Base-by-base conservation (phyloP, 2,329 filamentous ascomycete genomes). In the Nigrospora sphaerica region DNA sequence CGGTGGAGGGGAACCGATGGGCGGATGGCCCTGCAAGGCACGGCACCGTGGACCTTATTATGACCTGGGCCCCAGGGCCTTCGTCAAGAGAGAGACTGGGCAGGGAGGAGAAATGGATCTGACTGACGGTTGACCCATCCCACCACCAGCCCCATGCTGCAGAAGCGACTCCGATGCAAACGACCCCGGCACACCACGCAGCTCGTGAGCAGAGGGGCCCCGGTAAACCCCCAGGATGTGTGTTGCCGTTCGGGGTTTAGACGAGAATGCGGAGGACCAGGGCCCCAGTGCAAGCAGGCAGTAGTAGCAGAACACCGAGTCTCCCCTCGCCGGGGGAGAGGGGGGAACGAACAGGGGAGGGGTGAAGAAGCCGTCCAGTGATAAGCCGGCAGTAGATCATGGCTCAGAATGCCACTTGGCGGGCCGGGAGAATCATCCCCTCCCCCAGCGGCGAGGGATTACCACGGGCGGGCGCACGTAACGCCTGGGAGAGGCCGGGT, bases 21-120 rank as follows among this genome's bases (percentile, higher is more conserved):
- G 42, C 28, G 33, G 34, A 16, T 37, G 34, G 40, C 39, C 32
- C 44, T 49, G 47, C 48, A 47, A 49, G 44, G 48, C 38, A 49
- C 48, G 36, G 40, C 40, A 46, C 39, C 19, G 45, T 32, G 37
- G 34, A 40, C 38, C 45, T 47, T 45, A 42, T 47, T 49, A 47
- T 45, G 34, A 42, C 17, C 35, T 37, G 32, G 33, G 42, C 28
- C 43, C 39, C 44, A 44, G 17, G 31, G 42, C 33, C 39, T 23
- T 46, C 38, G 35, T 37, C 32, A 32, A 42, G 41, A 47, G 47
- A 41, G 37, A 41, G 48, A 45, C 47, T 37, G 41, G 36, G 39
- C 13, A 28, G 16, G 19, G 43, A 33, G 14, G 28, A 16, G 17
- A 38, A 36, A 16, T 35, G 34, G 16, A 38, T 35, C 36, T 32